Base-by-base conservation (phyloP, 768 basidiomycete genomes). In the Suillus cothurnatus region DNA sequence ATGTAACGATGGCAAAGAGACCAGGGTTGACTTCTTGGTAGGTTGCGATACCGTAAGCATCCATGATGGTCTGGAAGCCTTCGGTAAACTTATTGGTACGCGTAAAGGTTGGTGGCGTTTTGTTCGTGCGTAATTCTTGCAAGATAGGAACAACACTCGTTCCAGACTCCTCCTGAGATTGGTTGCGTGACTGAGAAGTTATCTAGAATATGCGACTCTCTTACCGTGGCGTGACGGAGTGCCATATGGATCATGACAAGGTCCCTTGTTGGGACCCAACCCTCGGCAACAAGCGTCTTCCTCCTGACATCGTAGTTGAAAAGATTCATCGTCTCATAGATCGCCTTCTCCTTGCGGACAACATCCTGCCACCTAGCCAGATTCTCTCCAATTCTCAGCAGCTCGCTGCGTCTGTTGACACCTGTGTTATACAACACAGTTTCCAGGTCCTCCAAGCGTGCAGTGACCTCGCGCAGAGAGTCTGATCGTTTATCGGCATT, bases 21-120 rank as follows among this genome's bases (percentile, higher is more conserved):
- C 96, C 97, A 23, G 97, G 97, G 75, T 99, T 99, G 75, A 95
- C 89, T 78, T 99, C 97, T 75, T 98, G 93, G 75, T 99, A 99
- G 1, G 87, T 89, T 17, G 95, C 93, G 61, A 94, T 88, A 72
- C 97, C 97, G 73, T 99, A 99, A 60, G 91, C 91, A 77, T 99
- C 97, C 89, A 99, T 97, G 78, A 99, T 96, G 43, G 92, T 87
- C 79, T 99, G 97, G 86, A 95, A 99, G 9, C 90, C 97, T 71
- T 93, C 92, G 1, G 97, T 99, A 73, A 99, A 97, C 77, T 93
- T 95, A 82, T 95, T 96, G 32, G 93, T 95, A 65, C 94, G 88
- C 69, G 93, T 87, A 84, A 92, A 99, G 1, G 97, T 99, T 1
- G 97, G 97, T 11, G 97, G 97, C 4, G 89, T 94, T 81, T 94